These are phyloP conservation scores for Paecilomyces niveus DNA, from an alignment of 2,329 filamentous ascomycete genomes.

Conservation along the genomic window DNA sequence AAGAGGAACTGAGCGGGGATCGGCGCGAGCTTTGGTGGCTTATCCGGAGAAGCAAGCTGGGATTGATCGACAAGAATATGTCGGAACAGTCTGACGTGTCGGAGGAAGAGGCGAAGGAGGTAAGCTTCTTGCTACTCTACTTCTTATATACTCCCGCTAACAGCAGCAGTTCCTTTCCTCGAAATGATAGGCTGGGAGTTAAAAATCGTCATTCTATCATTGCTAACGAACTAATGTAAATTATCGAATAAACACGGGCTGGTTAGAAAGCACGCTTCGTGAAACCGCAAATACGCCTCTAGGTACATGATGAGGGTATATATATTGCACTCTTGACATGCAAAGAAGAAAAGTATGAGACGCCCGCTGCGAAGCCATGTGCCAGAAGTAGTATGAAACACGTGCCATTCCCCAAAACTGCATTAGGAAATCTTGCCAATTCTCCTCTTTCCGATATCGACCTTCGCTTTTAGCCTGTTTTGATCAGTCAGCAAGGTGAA, in stretches of 20 bases:
- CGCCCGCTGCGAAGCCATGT: background rate
- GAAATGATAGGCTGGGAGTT: constrained; percentile 4
- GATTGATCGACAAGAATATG: constrained; percentile 61
- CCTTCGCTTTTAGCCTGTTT: constrained; percentile 35
- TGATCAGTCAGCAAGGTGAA: constrained; percentile 9
- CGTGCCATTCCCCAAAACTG: background rate
- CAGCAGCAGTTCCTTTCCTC: constrained; percentile 15
- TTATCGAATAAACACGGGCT: background rate
- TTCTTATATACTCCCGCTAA: constrained; percentile 4
- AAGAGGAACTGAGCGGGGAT: constrained; percentile 66
- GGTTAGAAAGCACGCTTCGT: background rate
- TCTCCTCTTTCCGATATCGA: constrained; percentile 42
- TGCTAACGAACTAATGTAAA: background rate
- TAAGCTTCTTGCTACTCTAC: constrained; percentile 11
- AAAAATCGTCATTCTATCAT: background rate
- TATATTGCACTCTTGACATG: background rate
- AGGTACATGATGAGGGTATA: background rate
- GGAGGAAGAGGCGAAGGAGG: constrained; percentile 62
- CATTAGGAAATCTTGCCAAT: constrained; percentile 41
- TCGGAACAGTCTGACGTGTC: constrained; percentile 60
- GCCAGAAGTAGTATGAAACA: background rate
- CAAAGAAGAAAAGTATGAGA: background rate
- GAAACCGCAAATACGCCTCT: background rate
- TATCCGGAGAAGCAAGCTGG: constrained; percentile 59
- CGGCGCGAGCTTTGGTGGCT: constrained; percentile 76